Evolutionary conservation across 768 basidiomycete genomes (phyloP), one percentile per base, ranked within the genome.

Genomic region (Hygrophoropsis aurantiaca): DNA sequence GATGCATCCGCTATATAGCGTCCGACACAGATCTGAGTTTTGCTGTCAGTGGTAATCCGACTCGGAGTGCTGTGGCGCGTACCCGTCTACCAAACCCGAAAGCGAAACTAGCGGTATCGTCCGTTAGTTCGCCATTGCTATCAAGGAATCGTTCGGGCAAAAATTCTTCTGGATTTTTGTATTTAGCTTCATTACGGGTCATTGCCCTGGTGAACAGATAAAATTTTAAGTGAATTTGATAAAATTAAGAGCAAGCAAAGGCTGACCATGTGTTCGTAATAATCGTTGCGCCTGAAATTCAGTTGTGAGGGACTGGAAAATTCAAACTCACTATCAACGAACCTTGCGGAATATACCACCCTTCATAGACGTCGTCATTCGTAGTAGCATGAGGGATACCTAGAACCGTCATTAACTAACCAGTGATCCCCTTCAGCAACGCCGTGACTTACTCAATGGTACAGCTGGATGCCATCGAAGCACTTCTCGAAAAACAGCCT

Each of bases 301-400:
- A 9, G 7, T 7, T 16, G 20, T 10, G 16, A 34, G 27, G 6
- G 27, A 30, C 7, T 30, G 6, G 13, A 37, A 10, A 37, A n/a
- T 15, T 25, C 32, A 33, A 23, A 26, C 10, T 16, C 8, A 21
- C 7, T 8, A 15, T 8, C 3, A 10, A 59, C 61, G 6, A 13
- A 62, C 82, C 82, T 57, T 73, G 69, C 1, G 82, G 82, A 42
- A 85, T 84, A 18, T 77, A 62, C 50, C 78, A 78, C n/a, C 74
- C 72, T 24, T 64, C 57, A 45, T 77, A 78, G 11, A 68, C 47
- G 32, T 78, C 77, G 36, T 72, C 66, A 19, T 58, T 57, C 1
- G 71, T 72, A 6, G 64, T 45, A 2, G 58, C 53, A 36, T 71
- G 72, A 2, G 70, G 65, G 18, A 71, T 40, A 13, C 63, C 68